Conservation (phyloP, 2,329 filamentous ascomycete genomes). For the Phyllosticta ampelicida region DNA sequence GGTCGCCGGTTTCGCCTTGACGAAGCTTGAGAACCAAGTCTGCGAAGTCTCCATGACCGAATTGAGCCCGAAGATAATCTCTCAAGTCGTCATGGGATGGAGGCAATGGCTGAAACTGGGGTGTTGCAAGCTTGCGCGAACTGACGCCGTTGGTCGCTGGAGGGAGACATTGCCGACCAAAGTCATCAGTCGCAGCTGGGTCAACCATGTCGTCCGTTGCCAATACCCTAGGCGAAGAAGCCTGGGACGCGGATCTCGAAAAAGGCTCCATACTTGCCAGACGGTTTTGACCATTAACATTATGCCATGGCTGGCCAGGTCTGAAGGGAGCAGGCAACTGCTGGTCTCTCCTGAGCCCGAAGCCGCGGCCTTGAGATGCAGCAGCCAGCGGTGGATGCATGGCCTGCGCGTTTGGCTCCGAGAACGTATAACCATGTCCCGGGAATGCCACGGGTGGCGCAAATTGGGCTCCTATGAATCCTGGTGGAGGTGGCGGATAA, state of each 20-base stretch:
- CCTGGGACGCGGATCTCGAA: constrained; percentile 22
- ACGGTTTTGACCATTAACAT: constrained; percentile 11
- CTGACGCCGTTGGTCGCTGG: constrained; percentile 8
- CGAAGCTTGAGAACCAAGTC: constrained; percentile 26
- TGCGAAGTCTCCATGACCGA: constrained; percentile 26
- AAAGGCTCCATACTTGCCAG: constrained; percentile 16
- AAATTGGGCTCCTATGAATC: constrained; percentile 21
- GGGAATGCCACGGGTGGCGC: constrained; percentile 20
- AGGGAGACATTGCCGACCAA: constrained; percentile 1
- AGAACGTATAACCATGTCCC: constrained; percentile 25
- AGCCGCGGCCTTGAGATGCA: constrained; percentile 19
- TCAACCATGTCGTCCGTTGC: neutral
- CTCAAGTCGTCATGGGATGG: neutral
- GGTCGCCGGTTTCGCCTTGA: constrained; percentile 17
- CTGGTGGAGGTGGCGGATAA: constrained; percentile 22
- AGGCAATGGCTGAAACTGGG: neutral
- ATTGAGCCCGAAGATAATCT: constrained; percentile 23
- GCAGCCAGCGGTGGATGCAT: constrained; percentile 21
- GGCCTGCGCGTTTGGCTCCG: constrained; percentile 23
- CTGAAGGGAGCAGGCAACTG: constrained; percentile 12
- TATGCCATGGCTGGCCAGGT: constrained; percentile 2
- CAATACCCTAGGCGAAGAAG: constrained; percentile 19
- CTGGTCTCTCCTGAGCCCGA: constrained; percentile 18
- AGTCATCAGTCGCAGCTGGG: neutral
- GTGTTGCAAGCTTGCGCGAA: neutral